Evolutionary conservation across 2,329 filamentous ascomycete species (phyloP), one percentile per base, ranked within the genome.

Genomic region (Arachnopeziza araneosa): DNA sequence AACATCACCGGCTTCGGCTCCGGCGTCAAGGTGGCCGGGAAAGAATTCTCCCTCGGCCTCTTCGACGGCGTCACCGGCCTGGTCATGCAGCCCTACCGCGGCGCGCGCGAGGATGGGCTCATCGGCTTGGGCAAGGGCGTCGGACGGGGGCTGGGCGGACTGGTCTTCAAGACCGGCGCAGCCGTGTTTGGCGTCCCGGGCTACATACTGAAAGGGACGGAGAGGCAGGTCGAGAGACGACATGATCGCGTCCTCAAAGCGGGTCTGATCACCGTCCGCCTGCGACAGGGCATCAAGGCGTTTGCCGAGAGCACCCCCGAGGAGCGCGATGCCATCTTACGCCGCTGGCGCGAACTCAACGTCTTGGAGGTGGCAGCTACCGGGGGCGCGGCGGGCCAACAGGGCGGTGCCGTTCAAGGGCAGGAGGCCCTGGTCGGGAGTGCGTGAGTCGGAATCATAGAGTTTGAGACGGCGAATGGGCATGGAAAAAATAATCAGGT

Each of bases 1-100:
- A 81, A 84, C 8, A 82, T 90, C 44, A 88, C 85, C 1, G 87
- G 86, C 6, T 79, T 89, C 61, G 77, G 79, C 50, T 88, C 84
- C 4, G 87, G 87, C 1, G 74, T 85, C 6, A 78, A 77, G 32
- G 86, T 85, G 0, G 85, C 85, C 1, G 77, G 83, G 9, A 76
- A 80, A 63, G 86, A 87, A 70, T 80, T 89, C 30, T 72, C 80
- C 0, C 84, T 83, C 61, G 85, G 85, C 6, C 72, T 89, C 17
- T 86, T 82, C 67, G 86, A 89, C 65, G 86, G 82, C 17, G 78
- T 85, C 52, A 85, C 84, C 0, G 86, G 86, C 0, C 71, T 89
- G 0, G 80, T 87, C 14, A 78, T 77, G 1, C 80, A 87, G 9
- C 86, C 86, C 0, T 72, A 81, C 51, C 77, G 78, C 0, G 84